A percentile compares a stretch with the other conserved stretches of the same genome.
Conservation (phyloP, 2,329 filamentous ascomycete genomes). For the Berkeleyomyces rouxiae region DNA sequence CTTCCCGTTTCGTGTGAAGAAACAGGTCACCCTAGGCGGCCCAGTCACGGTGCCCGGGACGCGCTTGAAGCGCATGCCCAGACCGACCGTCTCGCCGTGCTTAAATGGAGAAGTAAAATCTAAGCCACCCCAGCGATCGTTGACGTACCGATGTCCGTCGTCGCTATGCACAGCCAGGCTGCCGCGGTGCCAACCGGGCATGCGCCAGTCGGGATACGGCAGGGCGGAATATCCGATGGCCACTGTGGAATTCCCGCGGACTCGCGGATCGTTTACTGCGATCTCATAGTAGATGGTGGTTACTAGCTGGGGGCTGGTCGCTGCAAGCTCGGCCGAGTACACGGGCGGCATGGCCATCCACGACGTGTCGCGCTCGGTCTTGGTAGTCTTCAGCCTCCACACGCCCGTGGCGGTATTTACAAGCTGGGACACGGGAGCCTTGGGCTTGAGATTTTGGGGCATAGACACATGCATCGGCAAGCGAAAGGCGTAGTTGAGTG, state of each 20-base stretch:
- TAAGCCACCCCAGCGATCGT: constrained; percentile 57
- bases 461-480: background rate
- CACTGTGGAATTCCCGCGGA: constrained; percentile 22
- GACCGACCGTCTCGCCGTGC: constrained; percentile 49
- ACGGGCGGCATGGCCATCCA: constrained; percentile 53
- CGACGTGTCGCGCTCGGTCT: constrained; percentile 39
- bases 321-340: constrained; percentile 38
- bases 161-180: constrained; percentile 64
- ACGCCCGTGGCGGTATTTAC: constrained; percentile 27
- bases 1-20: constrained; percentile 53
- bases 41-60: constrained; percentile 21
- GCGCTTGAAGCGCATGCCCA: constrained; percentile 47
- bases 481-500: constrained; percentile 35
- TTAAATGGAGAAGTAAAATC: constrained; percentile 48
- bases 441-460: constrained; percentile 31
- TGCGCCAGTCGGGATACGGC: constrained; percentile 60
- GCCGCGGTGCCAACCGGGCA: constrained; percentile 68
- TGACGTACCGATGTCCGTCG: constrained; percentile 60
- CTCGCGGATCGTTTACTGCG: constrained; percentile 31
- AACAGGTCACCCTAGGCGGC: constrained; percentile 38
- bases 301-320: constrained; percentile 12
- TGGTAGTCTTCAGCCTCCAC: constrained; percentile 31
- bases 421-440: constrained; percentile 28
- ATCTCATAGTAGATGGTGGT: constrained; percentile 55
- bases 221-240: constrained; percentile 55